Percentiles rank a stretch among this genome's conserved stretches.
Evolutionary conservation across 129 eudicot species (phyloP).

Genomic region (Tanacetum coccineum): DNA sequence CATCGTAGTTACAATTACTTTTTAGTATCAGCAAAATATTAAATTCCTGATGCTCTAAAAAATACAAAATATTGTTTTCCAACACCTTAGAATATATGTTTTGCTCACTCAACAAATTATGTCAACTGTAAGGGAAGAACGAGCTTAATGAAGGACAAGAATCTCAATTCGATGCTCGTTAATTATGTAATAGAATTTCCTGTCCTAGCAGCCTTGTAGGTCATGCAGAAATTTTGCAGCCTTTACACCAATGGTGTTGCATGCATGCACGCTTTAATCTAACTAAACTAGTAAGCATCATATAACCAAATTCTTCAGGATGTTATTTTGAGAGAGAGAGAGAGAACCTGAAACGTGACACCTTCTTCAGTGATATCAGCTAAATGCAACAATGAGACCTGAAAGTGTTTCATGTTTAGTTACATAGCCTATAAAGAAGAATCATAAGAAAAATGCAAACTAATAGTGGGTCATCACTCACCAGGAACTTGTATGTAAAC

Average conservation of each 20-base stretch:
- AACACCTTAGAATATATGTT: not conserved
- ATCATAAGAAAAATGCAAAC: too few species aligned
- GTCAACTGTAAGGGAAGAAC: not conserved
- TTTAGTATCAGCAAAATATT: not conserved
- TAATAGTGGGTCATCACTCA: too few species aligned
- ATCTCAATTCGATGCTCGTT: not conserved
- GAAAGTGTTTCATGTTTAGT: slow-evolving; percentile 6
- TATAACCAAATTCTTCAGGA: not conserved
- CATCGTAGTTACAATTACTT: not conserved
- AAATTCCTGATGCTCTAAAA: not conserved
- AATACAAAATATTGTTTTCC: not conserved
- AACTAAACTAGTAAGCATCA: not conserved
- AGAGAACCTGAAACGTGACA: slow-evolving; percentile 88
- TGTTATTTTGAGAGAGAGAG: not conserved
- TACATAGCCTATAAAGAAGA: not conserved
- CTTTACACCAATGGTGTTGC: not conserved
- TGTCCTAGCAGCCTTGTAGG: not conserved
- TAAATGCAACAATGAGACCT: slow-evolving; percentile 94
- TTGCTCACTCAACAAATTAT: not conserved
- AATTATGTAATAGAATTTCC: not conserved
- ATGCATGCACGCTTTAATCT: not conserved
- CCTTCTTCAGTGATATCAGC: slow-evolving; percentile 93
- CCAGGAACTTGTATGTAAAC: not conserved
- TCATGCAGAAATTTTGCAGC: not conserved
- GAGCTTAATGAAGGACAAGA: not conserved